Conservation (phyloP, 2,329 filamentous ascomycete species). For the Ramularia endophylla region DNA sequence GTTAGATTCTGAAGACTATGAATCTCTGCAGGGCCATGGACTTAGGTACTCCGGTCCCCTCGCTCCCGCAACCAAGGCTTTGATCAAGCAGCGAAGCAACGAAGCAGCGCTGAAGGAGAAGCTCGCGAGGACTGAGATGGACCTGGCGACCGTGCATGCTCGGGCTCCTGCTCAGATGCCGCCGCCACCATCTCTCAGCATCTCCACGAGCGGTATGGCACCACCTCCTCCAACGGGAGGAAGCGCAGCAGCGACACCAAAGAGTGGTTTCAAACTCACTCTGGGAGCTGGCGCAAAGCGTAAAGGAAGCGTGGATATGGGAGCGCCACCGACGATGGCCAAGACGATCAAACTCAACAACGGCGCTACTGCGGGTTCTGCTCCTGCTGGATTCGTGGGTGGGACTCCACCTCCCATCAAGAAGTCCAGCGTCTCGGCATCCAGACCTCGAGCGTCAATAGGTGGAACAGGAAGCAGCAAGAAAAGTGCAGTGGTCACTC, state of each 20-base stretch:
- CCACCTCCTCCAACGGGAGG: conserved; percentile 13
- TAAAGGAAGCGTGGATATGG: conserved; percentile 20
- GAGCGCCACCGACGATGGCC: conserved; percentile 19
- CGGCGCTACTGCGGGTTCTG: conserved; percentile 12
- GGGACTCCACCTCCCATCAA: no score
- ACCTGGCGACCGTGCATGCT: conserved; percentile 5
- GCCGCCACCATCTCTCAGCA: conserved; percentile 2
- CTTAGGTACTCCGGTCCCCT: conserved; percentile 29
- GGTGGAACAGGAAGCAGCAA: no score
- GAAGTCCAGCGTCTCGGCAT: no score
- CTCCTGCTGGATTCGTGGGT: no score
- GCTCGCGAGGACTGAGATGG: conserved; percentile 2
- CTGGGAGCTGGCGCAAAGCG: conserved; percentile 21
- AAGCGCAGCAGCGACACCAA: conserved; percentile 1
- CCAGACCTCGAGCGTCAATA: no score
- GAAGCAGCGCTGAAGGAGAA: conserved; percentile 6
- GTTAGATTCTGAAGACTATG: conserved; percentile 26
- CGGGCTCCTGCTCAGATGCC: conserved; percentile 2
- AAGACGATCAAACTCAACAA: conserved; percentile 24
- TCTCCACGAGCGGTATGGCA: no score
- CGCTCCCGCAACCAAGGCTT: conserved; percentile 9
- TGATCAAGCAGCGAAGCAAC: conserved; percentile 10
- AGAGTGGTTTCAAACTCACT: conserved; percentile 23
- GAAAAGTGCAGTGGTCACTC: conserved; percentile 4
- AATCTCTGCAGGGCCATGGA: conserved; percentile 22